phyloP scores from a whole-genome alignment of 2,329 filamentous ascomycete genomes.

The Hypoxylon sp. region DNA sequence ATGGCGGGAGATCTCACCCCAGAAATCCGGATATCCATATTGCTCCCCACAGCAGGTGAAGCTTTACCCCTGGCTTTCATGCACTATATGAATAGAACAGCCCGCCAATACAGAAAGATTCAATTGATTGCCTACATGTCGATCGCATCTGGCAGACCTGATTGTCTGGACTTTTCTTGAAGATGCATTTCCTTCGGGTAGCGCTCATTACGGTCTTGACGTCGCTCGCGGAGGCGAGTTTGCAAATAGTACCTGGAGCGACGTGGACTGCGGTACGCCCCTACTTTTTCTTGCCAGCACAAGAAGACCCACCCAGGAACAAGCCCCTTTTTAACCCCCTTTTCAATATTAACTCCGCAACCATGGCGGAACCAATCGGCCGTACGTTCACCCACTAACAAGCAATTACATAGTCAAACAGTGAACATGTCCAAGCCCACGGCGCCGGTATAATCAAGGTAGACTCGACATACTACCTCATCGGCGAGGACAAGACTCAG shows the following conservation, averaged over 20 bases:
- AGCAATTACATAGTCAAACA: slow-evolving; percentile 57
- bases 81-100: slow-evolving; percentile 38
- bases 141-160: slow-evolving; percentile 28
- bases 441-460: slow-evolving; percentile 75
- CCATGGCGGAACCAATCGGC: background rate
- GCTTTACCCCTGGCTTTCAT: slow-evolving; percentile 20
- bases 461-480: slow-evolving; percentile 73
- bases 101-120: slow-evolving; percentile 21
- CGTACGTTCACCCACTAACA: background rate
- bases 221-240: slow-evolving; percentile 46
- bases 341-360: background rate
- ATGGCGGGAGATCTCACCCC: slow-evolving; percentile 36
- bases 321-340: slow-evolving; percentile 11
- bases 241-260: slow-evolving; percentile 61
- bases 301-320: slow-evolving; percentile 9
- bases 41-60: slow-evolving; percentile 40
- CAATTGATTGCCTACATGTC: slow-evolving; percentile 25
- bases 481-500: slow-evolving; percentile 79
- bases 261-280: slow-evolving; percentile 63
- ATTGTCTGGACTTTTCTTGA: background rate
- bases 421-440: slow-evolving; percentile 75
- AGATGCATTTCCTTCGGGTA: slow-evolving; percentile 34
- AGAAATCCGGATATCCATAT: slow-evolving; percentile 46
- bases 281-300: background rate
- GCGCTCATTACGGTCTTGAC: slow-evolving; percentile 27